phyloP scores from a whole-genome alignment of 768 basidiomycete genomes.

The Mycena vulgaris region DNA sequence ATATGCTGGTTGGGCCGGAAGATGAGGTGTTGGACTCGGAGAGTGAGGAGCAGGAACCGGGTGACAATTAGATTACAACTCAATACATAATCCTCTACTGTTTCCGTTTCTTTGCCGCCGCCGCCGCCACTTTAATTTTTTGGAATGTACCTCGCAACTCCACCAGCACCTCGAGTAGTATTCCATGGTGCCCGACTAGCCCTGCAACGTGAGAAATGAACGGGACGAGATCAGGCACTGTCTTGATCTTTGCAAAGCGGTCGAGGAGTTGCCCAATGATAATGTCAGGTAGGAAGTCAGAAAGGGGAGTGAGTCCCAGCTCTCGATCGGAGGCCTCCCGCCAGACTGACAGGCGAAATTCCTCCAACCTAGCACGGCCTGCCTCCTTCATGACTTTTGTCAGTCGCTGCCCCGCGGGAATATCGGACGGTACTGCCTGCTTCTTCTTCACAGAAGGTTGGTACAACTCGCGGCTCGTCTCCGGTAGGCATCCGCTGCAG shows the following conservation, averaged over 20 bases:
- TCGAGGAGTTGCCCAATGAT: not conserved
- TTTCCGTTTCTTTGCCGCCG: not conserved
- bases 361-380: not conserved
- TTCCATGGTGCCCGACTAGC: not conserved
- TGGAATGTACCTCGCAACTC: not conserved
- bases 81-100: not conserved
- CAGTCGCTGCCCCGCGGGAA: not conserved
- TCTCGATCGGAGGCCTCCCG: not conserved
- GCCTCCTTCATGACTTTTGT: conserved; percentile 15
- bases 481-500: conserved; percentile 4
- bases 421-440: not conserved
- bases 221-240: not conserved
- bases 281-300: conserved; percentile 9
- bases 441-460: not conserved
- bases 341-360: conserved; percentile 1
- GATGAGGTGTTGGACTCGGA: not conserved
- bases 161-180: not conserved
- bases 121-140: not conserved
- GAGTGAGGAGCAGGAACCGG: not conserved
- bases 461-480: not conserved
- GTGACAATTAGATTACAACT: not conserved
- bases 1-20: conserved; percentile 16
- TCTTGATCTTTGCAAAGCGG: conserved; percentile 10
- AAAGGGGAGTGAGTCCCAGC: conserved; percentile 2
- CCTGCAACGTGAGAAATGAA: not conserved